Base-by-base conservation (phyloP, 1,139 yeast genomes). In the Blastobotrys raffinosifermentans region DNA sequence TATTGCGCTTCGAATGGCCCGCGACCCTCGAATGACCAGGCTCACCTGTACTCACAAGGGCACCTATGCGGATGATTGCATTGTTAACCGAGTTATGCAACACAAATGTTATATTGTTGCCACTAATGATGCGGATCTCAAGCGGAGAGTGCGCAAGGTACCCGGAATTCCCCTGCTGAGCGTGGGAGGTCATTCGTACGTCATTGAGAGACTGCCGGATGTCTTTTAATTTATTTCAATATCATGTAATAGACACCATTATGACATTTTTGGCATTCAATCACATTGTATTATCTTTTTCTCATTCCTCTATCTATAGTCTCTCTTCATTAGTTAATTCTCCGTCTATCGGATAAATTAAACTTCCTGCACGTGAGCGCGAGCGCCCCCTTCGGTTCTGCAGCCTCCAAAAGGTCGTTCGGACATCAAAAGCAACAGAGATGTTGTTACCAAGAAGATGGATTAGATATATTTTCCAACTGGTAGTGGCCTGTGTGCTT, bases 91-190 rank as follows among this genome's bases (percentile, higher is more conserved):
- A 49, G 94, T 91, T 4, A 74, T 89, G 63, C 97, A 89, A 56
- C 97, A 91, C 64, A 91, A 91, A 58, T 91, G 98, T 63, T 91
- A 79, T 57, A 89, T 91, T 40, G 97, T 91, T 29, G 98, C 98
- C 31, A 89, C 97, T 1, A 91, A 91, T 61, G 98, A 91, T 78
- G 96, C 95, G n/a, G 97, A 91, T 53, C 69, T 91, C 57, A 91
- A 91, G 61, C 77, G 96, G 56, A 74, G 98, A 60, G 75, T 91
- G 29, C 75, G 98, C 64, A 91, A 91, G 63, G 87, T 91, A 11
- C 98, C 97, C 1, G 98, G 98, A 54, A 84, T 91, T 45, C 98
- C 98, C 8, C 70, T 91, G 32, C 77, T 91, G 91, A 86, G 95
- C 61, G 98, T 91, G 13, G 98, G 97, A 32, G 84, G 84, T 2